phyloP scores from a whole-genome alignment of 1,284 basidiomycete genomes.

The Heterobasidion occidentale region DNA sequence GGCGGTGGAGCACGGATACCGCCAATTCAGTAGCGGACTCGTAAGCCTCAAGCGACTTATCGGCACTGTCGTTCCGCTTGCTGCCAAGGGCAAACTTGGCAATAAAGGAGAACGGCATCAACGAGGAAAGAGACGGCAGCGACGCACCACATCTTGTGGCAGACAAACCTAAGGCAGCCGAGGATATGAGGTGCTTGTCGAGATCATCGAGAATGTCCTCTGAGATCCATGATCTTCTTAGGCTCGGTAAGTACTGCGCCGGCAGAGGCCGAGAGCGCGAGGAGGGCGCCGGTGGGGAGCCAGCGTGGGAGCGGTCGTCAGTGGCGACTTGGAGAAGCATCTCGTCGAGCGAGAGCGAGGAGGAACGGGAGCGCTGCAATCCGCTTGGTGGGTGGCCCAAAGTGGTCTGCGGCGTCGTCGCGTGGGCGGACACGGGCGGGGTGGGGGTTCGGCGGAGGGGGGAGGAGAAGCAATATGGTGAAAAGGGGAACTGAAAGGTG shows the following conservation, averaged over 20 bases:
- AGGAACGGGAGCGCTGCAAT: conserved; percentile 22
- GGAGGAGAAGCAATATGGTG: conserved; percentile 18
- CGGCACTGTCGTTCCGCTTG: conserved; percentile 97
- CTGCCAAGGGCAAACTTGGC: conserved; percentile 99
- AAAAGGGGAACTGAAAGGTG: conserved; percentile 13
- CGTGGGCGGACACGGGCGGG: conserved; percentile 29
- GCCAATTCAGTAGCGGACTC: conserved; percentile 99
- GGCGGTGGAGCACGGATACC: conserved; percentile 95
- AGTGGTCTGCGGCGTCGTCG: conserved; percentile 31
- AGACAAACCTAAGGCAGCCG: conserved; percentile 98
- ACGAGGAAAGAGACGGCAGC: background rate
- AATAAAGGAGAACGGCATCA: conserved; percentile 22
- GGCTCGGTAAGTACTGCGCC: conserved; percentile 30
- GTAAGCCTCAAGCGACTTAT: conserved; percentile 99
- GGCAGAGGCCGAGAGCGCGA: conserved; percentile 10
- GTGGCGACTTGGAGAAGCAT: conserved; percentile 53
- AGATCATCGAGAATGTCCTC: conserved; percentile 99
- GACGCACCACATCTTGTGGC: conserved; percentile 93
- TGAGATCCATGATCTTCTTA: conserved; percentile 56
- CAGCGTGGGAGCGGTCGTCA: conserved; percentile 17
- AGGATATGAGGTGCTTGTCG: conserved; percentile 98
- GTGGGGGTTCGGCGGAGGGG: conserved; percentile 11
- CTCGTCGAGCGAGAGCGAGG: conserved; percentile 43
- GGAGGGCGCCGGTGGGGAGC: conserved; percentile 8
- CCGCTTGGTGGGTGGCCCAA: conserved; percentile 39